These are phyloP conservation scores for Leptomonas pyrrhocoris DNA, from an alignment of 208 protist genomes.

Conservation along the genomic window DNA sequence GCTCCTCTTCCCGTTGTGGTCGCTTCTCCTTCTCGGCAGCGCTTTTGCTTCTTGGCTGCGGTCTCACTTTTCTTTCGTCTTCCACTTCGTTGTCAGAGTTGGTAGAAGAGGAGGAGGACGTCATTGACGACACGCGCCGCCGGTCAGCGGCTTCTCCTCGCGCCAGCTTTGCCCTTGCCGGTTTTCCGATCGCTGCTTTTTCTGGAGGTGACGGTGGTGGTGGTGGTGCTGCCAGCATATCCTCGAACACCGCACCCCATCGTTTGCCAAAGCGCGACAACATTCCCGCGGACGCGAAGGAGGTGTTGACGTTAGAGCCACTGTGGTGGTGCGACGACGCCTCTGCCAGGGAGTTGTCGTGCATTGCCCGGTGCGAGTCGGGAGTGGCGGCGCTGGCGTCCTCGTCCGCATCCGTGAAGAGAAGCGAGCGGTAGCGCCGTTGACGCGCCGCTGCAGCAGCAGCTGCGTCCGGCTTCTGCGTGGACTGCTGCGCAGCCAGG, in stretches of 20 bases:
- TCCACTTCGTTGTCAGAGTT: not conserved
- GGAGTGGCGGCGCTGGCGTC: not conserved
- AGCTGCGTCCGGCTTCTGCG: slow-evolving; percentile 13
- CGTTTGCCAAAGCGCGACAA: slow-evolving; percentile 38
- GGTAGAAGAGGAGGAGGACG: not conserved
- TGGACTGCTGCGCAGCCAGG: slow-evolving; percentile 32
- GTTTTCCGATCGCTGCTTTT: not conserved
- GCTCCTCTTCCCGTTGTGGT: no score
- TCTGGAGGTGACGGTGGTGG: not conserved
- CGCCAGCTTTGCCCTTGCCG: no score
- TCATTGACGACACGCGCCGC: no score
- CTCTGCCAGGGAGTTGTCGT: not conserved
- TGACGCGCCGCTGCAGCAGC: not conserved
- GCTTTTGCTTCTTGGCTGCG: no score
- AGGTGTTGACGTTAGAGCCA: not conserved
- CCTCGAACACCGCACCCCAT: slow-evolving; percentile 60
- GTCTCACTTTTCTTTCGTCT: not conserved
- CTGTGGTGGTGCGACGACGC: not conserved
- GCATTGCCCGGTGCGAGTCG: not conserved
- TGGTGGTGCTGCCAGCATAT: slow-evolving; percentile 31
- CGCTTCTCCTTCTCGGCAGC: not conserved
- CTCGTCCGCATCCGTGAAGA: not conserved
- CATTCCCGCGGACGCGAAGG: slow-evolving; percentile 21
- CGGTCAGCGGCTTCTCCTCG: no score
- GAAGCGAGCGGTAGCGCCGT: not conserved